A percentile compares a stretch with the other conserved stretches of the same genome.
Conservation (phyloP, 805 yeast genomes). For the Saccharomycopsis schoenii region DNA sequence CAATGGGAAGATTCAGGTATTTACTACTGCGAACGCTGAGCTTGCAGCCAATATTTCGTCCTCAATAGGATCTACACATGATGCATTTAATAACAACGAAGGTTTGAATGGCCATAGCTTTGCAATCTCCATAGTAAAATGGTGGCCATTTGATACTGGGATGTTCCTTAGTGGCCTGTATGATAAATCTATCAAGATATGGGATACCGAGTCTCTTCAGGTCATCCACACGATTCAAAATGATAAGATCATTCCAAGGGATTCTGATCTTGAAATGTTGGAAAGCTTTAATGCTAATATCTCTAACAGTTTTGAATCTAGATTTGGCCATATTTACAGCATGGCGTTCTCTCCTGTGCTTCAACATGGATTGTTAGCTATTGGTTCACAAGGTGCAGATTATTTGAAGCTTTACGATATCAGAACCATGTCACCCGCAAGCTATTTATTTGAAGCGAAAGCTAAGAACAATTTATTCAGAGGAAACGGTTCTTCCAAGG, state of each 20-base stretch:
- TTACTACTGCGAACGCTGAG: slow-evolving; percentile 42
- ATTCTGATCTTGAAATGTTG: neutral
- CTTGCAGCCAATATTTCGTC: slow-evolving; percentile 12
- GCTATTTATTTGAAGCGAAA: slow-evolving; percentile 54
- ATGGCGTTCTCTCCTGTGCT: slow-evolving; percentile 44
- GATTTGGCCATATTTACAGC: slow-evolving; percentile 25
- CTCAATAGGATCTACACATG: slow-evolving; percentile 10
- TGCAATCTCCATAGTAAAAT: slow-evolving; percentile 63
- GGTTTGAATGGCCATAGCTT: slow-evolving; percentile 40
- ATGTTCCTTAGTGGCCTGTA: slow-evolving; percentile 76
- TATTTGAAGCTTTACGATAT: slow-evolving; percentile 63
- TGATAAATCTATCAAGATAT: slow-evolving; percentile 65
- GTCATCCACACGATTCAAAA: slow-evolving; percentile 55
- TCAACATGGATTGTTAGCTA: slow-evolving; percentile 47
- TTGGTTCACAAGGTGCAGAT: slow-evolving; percentile 56
- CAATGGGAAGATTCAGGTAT: slow-evolving; percentile 55
- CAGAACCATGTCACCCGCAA: slow-evolving; percentile 63
- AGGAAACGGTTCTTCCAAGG: neutral
- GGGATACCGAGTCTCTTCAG: slow-evolving; percentile 66
- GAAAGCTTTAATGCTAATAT: slow-evolving; percentile 21
- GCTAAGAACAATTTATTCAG: slow-evolving; percentile 38
- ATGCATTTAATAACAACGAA: neutral
- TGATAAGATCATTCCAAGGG: slow-evolving; percentile 9
- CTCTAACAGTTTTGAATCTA: neutral
- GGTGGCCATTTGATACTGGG: slow-evolving; percentile 91